Evolutionary conservation across 352 stramenopile genomes (phyloP), one percentile per base, ranked within the genome.

Genomic region (Pythium scleroteichum): DNA sequence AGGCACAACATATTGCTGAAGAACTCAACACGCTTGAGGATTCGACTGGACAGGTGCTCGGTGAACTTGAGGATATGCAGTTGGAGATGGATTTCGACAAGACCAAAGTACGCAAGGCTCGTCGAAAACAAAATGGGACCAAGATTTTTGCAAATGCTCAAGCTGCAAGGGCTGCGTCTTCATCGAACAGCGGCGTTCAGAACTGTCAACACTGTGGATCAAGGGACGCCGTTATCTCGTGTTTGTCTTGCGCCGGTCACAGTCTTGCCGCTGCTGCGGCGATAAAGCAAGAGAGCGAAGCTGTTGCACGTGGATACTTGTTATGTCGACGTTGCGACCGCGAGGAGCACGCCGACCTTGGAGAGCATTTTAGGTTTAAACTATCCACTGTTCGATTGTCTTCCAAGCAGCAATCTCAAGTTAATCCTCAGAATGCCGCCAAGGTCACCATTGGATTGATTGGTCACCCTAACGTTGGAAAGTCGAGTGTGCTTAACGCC

Each of bases 401-500:
- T 24, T 57, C 59, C 41, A 67, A 72, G 65, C 51, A 72, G 59
- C 65, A 72, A 50, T 72, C 65, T 8, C 58, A 62, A 13, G 65
- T 59, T 41, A 72, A 72, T 45, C 64, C 57, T 17, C 61, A 75
- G n/a, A 80, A 78, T 27, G 85, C 79, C 8, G 71, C 71, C 4
- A 84, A 79, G 32, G 71, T 91, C 32, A 95, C 79, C 9, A 90
- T 95, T 39, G 89, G 89, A 41, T 71, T 97, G n/a, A 91, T 95
- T 33, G 89, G 88, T 12, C 84, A 96, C 49, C 87, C 85, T 27
- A 96, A 96, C 59, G 85, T 94, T n/a, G 87, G 87, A 56, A 96
- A 96, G 60, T 94, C 83, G 19, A 95, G 85, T 56, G 79, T 96
- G 23, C 69, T 96, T 24, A 96, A 96, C 45, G 85, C 85, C 8